Percentiles rank a stretch among this genome's conserved stretches.
phyloP scores from a whole-genome alignment of 2,329 filamentous ascomycete species.

The Proliferodiscus dingleyae region DNA sequence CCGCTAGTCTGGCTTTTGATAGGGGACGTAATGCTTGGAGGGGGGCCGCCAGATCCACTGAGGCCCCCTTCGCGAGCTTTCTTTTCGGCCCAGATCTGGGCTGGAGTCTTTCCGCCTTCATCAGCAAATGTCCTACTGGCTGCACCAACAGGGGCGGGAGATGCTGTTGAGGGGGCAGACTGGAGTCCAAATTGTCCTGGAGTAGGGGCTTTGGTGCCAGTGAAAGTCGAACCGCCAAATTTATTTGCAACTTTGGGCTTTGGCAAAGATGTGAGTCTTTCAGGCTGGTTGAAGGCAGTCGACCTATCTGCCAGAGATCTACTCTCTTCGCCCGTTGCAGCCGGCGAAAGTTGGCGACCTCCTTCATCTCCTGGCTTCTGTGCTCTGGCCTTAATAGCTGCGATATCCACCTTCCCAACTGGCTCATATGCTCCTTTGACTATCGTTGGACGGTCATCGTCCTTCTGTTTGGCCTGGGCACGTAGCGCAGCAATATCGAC shows the following conservation, averaged over 20 bases:
- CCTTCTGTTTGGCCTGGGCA: conserved; percentile 61
- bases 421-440: conserved; percentile 95
- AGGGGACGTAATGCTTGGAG: conserved; percentile 45
- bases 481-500: conserved; percentile 94
- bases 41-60: conserved; percentile 46
- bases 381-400: conserved; percentile 80
- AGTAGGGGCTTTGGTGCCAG: conserved; percentile 82
- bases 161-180: conserved; percentile 50
- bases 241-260: conserved; percentile 95
- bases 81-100: conserved; percentile 96
- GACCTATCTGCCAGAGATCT: conserved; percentile 71
- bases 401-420: conserved; percentile 94
- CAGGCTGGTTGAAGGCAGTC: conserved; percentile 67
- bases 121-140: conserved; percentile 94
- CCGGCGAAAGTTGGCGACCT: conserved; percentile 37
- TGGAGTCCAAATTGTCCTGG: conserved; percentile 65
- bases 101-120: conserved; percentile 90
- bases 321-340: conserved; percentile 42
- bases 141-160: conserved; percentile 61
- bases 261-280: conserved; percentile 78
- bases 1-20: conserved; percentile 68
- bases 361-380: conserved; percentile 52
- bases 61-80: conserved; percentile 73
- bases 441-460: conserved; percentile 74
- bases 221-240: conserved; percentile 70